Conservation (phyloP, 2,329 filamentous ascomycete genomes). For the Exophiala xenobiotica region DNA sequence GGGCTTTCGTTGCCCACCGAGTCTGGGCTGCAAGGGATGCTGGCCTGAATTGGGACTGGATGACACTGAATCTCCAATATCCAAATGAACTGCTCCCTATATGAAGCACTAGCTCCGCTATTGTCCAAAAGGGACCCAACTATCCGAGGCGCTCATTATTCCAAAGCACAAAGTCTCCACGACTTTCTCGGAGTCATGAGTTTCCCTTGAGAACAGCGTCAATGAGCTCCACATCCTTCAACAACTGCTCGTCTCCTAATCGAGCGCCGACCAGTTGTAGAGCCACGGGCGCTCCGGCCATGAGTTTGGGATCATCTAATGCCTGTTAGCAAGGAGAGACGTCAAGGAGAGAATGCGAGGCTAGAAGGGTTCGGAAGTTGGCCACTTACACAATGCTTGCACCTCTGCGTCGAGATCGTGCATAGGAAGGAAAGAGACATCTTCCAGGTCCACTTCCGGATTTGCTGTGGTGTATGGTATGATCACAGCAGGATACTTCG, state of each 20-base stretch:
- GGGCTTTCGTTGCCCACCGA: conserved; percentile 31
- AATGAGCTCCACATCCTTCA: conserved; percentile 35
- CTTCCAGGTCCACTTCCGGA: conserved; percentile 33
- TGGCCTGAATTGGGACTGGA: conserved; percentile 35
- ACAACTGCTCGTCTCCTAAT: conserved; percentile 36
- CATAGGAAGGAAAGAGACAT: conserved; percentile 31
- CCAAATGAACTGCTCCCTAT: conserved; percentile 36
- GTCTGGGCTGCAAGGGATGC: conserved; percentile 35
- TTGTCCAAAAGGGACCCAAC: too few species aligned
- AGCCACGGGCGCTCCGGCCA: conserved; percentile 37
- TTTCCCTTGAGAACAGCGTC: conserved; percentile 26
- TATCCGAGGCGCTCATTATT: too few species aligned
- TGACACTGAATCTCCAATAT: conserved; percentile 31
- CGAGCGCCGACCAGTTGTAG: conserved; percentile 37
- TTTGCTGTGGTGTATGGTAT: conserved; percentile 36
- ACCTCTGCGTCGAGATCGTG: conserved; percentile 32
- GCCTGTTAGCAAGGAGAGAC: background rate
- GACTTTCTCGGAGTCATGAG: background rate
- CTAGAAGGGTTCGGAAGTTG: background rate
- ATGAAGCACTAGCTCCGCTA: too few species aligned
- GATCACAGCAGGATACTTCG: conserved; percentile 35
- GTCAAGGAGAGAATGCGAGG: background rate
- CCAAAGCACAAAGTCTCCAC: too few species aligned
- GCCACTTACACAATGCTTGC: conserved; percentile 32
- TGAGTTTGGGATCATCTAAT: conserved; percentile 35